These are phyloP conservation scores for Fusarium piperis DNA, from an alignment of 2,329 filamentous ascomycete species.

Conservation along the genomic window DNA sequence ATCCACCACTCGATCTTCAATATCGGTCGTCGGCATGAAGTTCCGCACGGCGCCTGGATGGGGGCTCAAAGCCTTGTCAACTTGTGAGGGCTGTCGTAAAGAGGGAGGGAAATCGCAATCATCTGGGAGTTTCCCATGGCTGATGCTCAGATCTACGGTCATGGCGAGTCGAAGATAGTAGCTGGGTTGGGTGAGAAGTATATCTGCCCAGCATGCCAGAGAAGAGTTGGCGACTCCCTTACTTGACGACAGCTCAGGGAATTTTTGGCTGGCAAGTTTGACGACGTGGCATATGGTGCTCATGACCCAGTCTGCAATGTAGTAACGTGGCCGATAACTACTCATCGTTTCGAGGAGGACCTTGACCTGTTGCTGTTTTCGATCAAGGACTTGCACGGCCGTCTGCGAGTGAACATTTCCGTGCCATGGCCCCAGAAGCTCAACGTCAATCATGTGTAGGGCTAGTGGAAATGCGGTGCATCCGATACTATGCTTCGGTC, in stretches of 20 bases:
- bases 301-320: constrained; percentile 40
- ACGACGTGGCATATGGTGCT: constrained; percentile 35
- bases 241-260: neutral
- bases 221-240: neutral
- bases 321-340: constrained; percentile 33
- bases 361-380: constrained; percentile 35
- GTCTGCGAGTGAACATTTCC: neutral
- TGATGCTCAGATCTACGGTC: constrained; percentile 40
- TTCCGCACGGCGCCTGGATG: neutral
- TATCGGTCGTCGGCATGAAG: neutral
- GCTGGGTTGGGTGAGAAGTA: constrained; percentile 27
- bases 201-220: constrained; percentile 26
- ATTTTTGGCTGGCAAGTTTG: constrained; percentile 22
- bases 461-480: constrained; percentile 36
- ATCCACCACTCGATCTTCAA: neutral
- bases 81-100: constrained; percentile 5
- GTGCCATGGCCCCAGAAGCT: constrained; percentile 25
- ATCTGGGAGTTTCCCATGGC: constrained; percentile 35
- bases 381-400: neutral
- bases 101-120: constrained; percentile 37
- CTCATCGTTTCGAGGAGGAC: constrained; percentile 37
- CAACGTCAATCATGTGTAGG: constrained; percentile 37
- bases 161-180: constrained; percentile 34
- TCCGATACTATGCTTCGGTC: constrained; percentile 17
- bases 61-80: accelerated